Evolutionary conservation across 2,329 filamentous ascomycete species (phyloP).

Genomic region (Ophiostoma fasciatum): DNA sequence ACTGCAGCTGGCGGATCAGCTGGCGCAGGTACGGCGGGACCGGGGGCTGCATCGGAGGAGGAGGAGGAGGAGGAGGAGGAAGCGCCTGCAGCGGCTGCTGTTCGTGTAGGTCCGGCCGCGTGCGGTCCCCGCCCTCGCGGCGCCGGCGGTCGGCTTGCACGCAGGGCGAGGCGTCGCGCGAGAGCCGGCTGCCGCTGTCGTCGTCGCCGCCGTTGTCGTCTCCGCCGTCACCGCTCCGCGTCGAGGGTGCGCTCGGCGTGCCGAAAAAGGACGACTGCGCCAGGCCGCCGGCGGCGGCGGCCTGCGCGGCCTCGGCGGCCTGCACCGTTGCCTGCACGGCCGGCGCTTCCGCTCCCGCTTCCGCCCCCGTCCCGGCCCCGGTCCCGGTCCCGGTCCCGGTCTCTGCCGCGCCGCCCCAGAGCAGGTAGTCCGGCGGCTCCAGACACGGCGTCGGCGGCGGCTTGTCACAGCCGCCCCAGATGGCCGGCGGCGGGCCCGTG

Average conservation of each 20-base stretch:
- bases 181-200: not conserved
- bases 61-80: too few species aligned
- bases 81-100: not conserved
- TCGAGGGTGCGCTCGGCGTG: not conserved
- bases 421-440: not conserved
- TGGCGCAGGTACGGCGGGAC: too few species aligned
- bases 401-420: too few species aligned
- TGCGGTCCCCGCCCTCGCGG: too few species aligned
- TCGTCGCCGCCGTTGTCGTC: not conserved
- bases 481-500: slow-evolving; percentile 1
- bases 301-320: too few species aligned
- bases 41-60: too few species aligned
- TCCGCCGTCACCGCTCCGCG: not conserved
- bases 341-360: too few species aligned
- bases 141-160: not conserved
- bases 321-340: too few species aligned
- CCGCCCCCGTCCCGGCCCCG: too few species aligned
- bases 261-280: slow-evolving; percentile 2
- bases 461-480: slow-evolving; percentile 7
- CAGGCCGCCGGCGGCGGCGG: not conserved
- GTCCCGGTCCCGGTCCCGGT: too few species aligned
- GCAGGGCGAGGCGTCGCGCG: not conserved
- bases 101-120: not conserved
- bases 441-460: slow-evolving; percentile 7
- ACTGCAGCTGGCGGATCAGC: too few species aligned